These are phyloP conservation scores for Coprinopsis strossmayeri DNA, from an alignment of 768 basidiomycete species.

Conservation along the genomic window DNA sequence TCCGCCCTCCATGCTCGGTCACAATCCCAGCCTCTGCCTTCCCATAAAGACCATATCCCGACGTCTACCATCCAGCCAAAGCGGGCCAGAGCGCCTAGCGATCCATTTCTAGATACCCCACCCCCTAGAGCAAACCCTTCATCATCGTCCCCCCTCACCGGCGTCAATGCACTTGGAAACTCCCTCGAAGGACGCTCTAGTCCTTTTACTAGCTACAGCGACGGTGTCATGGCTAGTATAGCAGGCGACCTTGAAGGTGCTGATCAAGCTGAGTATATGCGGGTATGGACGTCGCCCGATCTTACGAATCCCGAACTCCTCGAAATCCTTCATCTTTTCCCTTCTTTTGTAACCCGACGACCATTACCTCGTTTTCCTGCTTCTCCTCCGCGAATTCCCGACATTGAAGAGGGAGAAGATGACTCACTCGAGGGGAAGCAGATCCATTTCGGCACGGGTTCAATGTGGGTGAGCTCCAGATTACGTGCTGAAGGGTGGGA, in stretches of 20 bases:
- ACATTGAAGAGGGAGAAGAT: slow-evolving; percentile 68
- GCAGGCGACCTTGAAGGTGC: slow-evolving; percentile 22
- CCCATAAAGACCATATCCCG: slow-evolving; percentile 31
- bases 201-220: slow-evolving; percentile 29
- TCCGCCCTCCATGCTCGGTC: slow-evolving; percentile 44
- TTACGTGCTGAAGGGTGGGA: slow-evolving; percentile 59
- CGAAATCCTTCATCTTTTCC: slow-evolving; percentile 66
- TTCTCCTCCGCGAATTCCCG: slow-evolving; percentile 32
- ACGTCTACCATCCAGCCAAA: slow-evolving; percentile 44
- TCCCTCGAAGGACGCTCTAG: slow-evolving; percentile 35
- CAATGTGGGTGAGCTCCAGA: slow-evolving; percentile 69
- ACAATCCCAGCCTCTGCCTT: slow-evolving; percentile 48
- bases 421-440: slow-evolving; percentile 46
- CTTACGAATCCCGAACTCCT: slow-evolving; percentile 70
- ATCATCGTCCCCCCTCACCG: slow-evolving; percentile 39
- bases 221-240: slow-evolving; percentile 28
- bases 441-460: slow-evolving; percentile 75
- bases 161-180: too few relatives aligned
- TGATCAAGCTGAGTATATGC: slow-evolving; percentile 46
- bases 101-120: slow-evolving; percentile 75
- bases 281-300: slow-evolving; percentile 80
- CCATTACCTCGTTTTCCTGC: slow-evolving; percentile 68
- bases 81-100: slow-evolving; percentile 68
- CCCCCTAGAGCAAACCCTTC: slow-evolving; percentile 49
- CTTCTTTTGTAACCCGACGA: slow-evolving; percentile 64